Percentiles rank a stretch among this genome's conserved stretches.
phyloP scores from a whole-genome alignment of 495 filamentous ascomycete genomes.

The Bacidia gigantensis region DNA sequence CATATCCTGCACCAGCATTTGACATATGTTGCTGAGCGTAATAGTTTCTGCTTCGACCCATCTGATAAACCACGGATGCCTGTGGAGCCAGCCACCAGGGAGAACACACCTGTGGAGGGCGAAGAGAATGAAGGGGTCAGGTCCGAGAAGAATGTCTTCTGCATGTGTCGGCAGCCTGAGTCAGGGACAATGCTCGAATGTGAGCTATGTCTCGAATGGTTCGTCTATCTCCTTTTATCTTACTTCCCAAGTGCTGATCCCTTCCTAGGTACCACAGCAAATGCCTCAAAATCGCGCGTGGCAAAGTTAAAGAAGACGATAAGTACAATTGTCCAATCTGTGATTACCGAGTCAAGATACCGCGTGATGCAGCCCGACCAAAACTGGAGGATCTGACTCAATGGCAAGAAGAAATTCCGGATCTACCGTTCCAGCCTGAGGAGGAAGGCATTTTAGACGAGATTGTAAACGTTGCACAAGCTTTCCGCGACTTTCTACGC shows the following conservation, averaged over 20 bases:
- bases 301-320: slow-evolving; percentile 95
- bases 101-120: slow-evolving; percentile 60
- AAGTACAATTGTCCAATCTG: slow-evolving; percentile 98
- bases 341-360: slow-evolving; percentile 94
- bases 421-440: slow-evolving; percentile 87
- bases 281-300: slow-evolving; percentile 93
- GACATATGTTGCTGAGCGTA: slow-evolving; percentile 81
- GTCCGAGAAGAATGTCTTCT: slow-evolving; percentile 70
- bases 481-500: slow-evolving; percentile 73
- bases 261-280: slow-evolving; percentile 85
- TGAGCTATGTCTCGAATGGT: slow-evolving; percentile 96
- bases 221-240: slow-evolving; percentile 1
- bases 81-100: slow-evolving; percentile 81
- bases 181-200: slow-evolving; percentile 99
- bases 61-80: slow-evolving; percentile 80
- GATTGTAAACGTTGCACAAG: slow-evolving; percentile 71
- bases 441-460: slow-evolving; percentile 74
- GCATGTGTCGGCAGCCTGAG: slow-evolving; percentile 85
- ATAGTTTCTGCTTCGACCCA: slow-evolving; percentile 81
- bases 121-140: slow-evolving; percentile 38
- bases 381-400: slow-evolving; percentile 83
- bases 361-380: slow-evolving; percentile 90
- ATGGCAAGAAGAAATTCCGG: slow-evolving; percentile 76
- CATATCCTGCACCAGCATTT: slow-evolving; percentile 91
- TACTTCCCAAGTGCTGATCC: background rate